phyloP scores from a whole-genome alignment of 2,329 filamentous ascomycete species.

The Rutstroemia sp. region DNA sequence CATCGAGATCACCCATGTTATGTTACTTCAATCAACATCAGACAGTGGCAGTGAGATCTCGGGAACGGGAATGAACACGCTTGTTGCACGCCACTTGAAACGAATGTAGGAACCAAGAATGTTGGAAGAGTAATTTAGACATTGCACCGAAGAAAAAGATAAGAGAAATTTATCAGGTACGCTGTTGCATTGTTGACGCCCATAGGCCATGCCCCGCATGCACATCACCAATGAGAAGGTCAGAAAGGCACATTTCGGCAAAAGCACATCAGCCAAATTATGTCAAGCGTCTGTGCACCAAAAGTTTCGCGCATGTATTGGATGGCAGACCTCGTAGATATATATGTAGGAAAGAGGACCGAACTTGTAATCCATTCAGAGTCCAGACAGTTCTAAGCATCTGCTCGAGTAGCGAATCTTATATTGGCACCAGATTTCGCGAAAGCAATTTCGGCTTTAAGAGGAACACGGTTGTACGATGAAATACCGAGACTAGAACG shows the following conservation, averaged over 20 bases:
- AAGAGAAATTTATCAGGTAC: neutral
- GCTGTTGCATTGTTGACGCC: neutral
- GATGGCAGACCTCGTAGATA: too few species aligned
- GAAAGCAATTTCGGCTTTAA: too few species aligned
- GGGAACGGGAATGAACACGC: neutral
- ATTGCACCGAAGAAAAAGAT: neutral
- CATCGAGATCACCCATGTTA: constrained; percentile 34
- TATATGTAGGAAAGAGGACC: too few species aligned
- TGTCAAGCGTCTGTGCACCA: neutral
- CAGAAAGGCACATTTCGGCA: neutral
- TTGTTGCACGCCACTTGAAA: too few species aligned
- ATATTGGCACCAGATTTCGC: too few species aligned
- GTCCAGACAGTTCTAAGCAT: too few species aligned
- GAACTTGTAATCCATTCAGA: too few species aligned
- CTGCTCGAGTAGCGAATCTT: too few species aligned
- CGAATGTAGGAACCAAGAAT: neutral
- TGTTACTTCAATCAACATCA: constrained; percentile 7
- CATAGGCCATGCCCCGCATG: neutral
- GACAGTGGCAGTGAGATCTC: neutral
- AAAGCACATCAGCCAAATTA: neutral
- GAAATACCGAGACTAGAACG: too few species aligned
- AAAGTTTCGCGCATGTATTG: neutral
- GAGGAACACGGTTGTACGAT: too few species aligned
- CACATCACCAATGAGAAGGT: neutral
- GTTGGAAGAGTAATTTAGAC: neutral